Percentiles rank a stretch among this genome's conserved stretches.
phyloP scores from a whole-genome alignment of 768 basidiomycete species.

The Hericium alpestre region DNA sequence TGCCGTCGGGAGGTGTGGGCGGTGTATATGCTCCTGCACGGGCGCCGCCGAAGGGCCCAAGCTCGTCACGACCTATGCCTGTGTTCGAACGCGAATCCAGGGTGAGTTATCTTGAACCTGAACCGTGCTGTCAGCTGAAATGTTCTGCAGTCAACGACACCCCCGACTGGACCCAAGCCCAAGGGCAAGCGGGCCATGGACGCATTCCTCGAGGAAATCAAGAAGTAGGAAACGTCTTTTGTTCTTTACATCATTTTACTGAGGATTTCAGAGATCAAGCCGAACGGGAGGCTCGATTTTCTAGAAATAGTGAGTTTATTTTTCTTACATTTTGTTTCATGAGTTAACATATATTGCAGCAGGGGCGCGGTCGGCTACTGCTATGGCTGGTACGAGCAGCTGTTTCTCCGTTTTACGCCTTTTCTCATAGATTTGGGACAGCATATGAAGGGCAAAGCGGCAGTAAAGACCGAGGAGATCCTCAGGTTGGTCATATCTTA shows the following conservation, averaged over 20 bases:
- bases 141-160: constrained; percentile 43
- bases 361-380: constrained; percentile 73
- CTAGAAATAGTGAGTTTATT: constrained; percentile 44
- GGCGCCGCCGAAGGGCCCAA: constrained; percentile 19
- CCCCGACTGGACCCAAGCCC: constrained; percentile 48
- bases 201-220: constrained; percentile 91
- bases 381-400: constrained; percentile 63
- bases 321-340: neutral
- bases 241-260: neutral
- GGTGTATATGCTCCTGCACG: constrained; percentile 30
- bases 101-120: constrained; percentile 13
- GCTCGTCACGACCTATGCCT: constrained; percentile 20
- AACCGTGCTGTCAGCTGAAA: too few relatives aligned
- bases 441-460: constrained; percentile 89
- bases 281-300: constrained; percentile 76
- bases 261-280: constrained; percentile 68
- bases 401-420: neutral
- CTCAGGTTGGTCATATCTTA: constrained; percentile 44
- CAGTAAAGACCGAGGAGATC: constrained; percentile 82
- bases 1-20: constrained; percentile 37
- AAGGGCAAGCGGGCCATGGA: constrained; percentile 98
- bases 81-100: constrained; percentile 22
- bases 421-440: constrained; percentile 13
- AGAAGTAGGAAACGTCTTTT: constrained; percentile 42
- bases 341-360: constrained; percentile 21